phyloP scores from a whole-genome alignment of 257 asterid genomes.

The Datura wrightii region DNA sequence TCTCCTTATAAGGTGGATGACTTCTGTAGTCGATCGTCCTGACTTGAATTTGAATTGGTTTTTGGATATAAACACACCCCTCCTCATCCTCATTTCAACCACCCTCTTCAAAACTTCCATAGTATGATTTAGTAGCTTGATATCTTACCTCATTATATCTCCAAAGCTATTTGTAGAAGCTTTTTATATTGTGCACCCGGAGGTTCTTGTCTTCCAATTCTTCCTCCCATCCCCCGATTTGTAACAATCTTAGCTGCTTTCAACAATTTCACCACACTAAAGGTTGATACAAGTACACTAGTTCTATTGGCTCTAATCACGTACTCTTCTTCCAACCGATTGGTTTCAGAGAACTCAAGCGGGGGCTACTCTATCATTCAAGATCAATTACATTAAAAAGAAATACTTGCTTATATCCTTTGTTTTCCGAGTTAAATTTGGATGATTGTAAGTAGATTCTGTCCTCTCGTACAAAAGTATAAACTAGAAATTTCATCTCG shows the following conservation, averaged over 20 bases:
- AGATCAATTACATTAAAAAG: neutral
- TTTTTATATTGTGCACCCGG: neutral
- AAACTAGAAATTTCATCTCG: neutral
- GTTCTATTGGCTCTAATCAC: neutral
- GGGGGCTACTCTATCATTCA: constrained; percentile 6
- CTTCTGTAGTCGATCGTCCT: no score
- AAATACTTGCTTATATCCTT: neutral
- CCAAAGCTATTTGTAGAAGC: neutral
- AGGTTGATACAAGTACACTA: neutral
- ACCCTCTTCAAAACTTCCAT: no score
- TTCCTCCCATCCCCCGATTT: neutral
- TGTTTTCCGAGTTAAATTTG: neutral
- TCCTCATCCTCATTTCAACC: no score
- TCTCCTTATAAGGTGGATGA: no score
- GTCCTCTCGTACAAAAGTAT: neutral
- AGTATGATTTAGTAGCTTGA: no score
- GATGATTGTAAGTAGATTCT: neutral
- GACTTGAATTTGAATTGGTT: no score
- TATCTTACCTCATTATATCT: neutral
- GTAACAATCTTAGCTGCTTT: neutral
- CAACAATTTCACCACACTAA: neutral
- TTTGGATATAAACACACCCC: no score
- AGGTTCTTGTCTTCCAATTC: constrained; percentile 18
- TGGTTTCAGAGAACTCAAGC: neutral
- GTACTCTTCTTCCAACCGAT: neutral